These are phyloP conservation scores for Alternaria triticimaculans DNA, from an alignment of 2,329 filamentous ascomycete genomes.

Conservation along the genomic window DNA sequence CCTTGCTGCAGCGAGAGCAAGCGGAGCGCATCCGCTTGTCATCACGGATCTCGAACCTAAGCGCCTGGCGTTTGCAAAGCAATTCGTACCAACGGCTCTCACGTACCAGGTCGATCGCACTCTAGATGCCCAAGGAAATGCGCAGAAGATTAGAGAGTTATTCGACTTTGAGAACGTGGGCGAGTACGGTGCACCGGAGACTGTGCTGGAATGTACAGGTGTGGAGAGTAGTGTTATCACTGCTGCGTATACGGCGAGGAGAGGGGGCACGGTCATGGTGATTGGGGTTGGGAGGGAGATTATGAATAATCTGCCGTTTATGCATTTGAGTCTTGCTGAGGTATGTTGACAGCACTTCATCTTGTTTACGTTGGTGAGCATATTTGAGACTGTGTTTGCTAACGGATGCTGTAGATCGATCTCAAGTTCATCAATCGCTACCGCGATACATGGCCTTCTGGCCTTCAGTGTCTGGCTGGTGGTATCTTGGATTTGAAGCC, in stretches of 20 bases:
- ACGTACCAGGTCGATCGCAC: conserved; percentile 62
- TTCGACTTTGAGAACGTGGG: conserved; percentile 54
- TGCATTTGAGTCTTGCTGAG: conserved; percentile 69
- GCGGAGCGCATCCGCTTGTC: conserved; percentile 68
- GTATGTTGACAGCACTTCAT: conserved; percentile 37
- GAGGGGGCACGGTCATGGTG: conserved; percentile 67
- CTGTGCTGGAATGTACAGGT: conserved; percentile 70
- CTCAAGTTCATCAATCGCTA: conserved; percentile 75
- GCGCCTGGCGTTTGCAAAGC: conserved; percentile 64
- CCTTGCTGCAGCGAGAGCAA: conserved; percentile 66
- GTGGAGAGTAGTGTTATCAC: conserved; percentile 69
- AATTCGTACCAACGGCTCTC: conserved; percentile 61
- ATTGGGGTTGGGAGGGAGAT: conserved; percentile 68
- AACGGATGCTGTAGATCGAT: conserved; percentile 59
- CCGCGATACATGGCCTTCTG: conserved; percentile 72
- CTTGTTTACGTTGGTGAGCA: accelerated
- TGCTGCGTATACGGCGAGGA: conserved; percentile 62
- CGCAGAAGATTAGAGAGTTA: conserved; percentile 59
- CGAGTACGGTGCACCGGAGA: conserved; percentile 65
- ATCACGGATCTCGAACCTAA: conserved; percentile 67
- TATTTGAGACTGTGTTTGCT: not conserved
- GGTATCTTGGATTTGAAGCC: conserved; percentile 67
- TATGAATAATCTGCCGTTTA: conserved; percentile 72
- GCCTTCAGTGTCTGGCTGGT: conserved; percentile 66
- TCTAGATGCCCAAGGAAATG: conserved; percentile 58